phyloP scores from a whole-genome alignment of 805 yeast genomes.

The Metschnikowia lachancei region DNA sequence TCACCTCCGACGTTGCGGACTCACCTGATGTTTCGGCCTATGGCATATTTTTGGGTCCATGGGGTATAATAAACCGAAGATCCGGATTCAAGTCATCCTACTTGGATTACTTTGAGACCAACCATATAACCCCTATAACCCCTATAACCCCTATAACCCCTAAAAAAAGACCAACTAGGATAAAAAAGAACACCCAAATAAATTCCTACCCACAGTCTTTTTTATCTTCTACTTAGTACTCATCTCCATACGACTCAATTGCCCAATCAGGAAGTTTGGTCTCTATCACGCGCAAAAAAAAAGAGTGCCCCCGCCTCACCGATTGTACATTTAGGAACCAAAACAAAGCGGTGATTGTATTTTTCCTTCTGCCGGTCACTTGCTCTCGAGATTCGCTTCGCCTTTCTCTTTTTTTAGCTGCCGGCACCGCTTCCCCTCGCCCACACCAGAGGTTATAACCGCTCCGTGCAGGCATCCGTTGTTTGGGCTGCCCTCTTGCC shows the following conservation, averaged over 20 bases:
- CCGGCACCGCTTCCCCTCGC: slow-evolving; percentile 15
- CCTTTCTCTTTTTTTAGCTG: slow-evolving; percentile 3
- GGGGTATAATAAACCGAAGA: too few relatives aligned
- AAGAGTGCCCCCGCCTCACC: slow-evolving; percentile 1
- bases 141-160: too few relatives aligned
- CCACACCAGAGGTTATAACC: slow-evolving; percentile 3
- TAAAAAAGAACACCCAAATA: too few relatives aligned
- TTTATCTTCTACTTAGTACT: neutral
- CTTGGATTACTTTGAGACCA: too few relatives aligned
- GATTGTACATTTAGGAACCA: neutral
- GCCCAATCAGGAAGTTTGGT: slow-evolving; percentile 1
- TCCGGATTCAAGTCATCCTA: too few relatives aligned
- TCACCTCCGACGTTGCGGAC: neutral
- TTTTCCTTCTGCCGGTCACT: neutral
- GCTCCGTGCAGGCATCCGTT: slow-evolving; percentile 9
- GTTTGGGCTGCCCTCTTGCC: slow-evolving; percentile 15
- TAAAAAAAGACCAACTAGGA: too few relatives aligned
- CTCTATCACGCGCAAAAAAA: slow-evolving; percentile 3
- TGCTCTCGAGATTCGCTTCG: slow-evolving; percentile 7
- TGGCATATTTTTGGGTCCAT: neutral
- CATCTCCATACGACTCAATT: neutral
- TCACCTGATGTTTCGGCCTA: slow-evolving; percentile 4
- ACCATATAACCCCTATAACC: too few relatives aligned
- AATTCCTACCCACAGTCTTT: too few relatives aligned
- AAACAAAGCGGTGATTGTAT: neutral